A percentile compares a stretch with the other conserved stretches of the same genome.
Evolutionary conservation across 768 basidiomycete species (phyloP).

Genomic region (Lactifluus hygrophoroides): DNA sequence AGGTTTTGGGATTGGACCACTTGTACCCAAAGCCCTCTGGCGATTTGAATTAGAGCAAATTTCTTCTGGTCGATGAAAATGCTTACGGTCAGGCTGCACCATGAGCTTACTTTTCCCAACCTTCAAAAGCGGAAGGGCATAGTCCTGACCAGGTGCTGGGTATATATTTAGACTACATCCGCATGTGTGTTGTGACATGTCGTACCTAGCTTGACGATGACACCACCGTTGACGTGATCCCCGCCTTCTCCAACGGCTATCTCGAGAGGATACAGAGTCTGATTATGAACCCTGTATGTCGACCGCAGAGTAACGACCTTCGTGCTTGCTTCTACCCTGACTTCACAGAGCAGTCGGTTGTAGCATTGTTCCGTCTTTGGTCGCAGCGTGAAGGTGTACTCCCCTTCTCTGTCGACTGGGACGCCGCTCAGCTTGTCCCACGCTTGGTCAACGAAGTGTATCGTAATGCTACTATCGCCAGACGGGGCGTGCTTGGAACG

Average conservation of each 20-base stretch:
- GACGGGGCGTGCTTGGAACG: conserved; percentile 36
- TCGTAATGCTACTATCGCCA: conserved; percentile 75
- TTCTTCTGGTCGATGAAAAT: not conserved
- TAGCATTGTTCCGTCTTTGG: conserved; percentile 67
- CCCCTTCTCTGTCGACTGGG: conserved; percentile 90
- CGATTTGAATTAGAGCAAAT: not conserved
- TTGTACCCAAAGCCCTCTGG: conserved; percentile 93
- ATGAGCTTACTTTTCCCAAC: conserved; percentile 75
- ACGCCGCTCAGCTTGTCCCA: conserved; percentile 89
- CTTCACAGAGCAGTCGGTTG: conserved; percentile 79
- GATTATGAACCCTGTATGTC: conserved; percentile 84
- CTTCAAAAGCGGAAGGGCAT: conserved; percentile 82
- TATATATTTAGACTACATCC: not conserved
- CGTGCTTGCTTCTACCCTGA: conserved; percentile 83
- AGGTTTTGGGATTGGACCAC: conserved; percentile 82
- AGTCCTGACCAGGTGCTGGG: conserved; percentile 75
- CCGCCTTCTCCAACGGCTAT: conserved; percentile 79
- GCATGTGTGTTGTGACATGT: not conserved
- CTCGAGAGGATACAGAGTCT: conserved; percentile 87
- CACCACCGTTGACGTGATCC: conserved; percentile 69
- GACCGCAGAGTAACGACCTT: conserved; percentile 93
- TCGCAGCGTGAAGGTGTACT: conserved; percentile 79
- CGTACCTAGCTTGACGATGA: conserved; percentile 62
- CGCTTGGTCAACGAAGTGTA: conserved; percentile 75
- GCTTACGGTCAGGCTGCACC: conserved; percentile 88